Percentiles rank a stretch among this genome's conserved stretches.
phyloP scores from a whole-genome alignment of 768 basidiomycete species.

The Tricholoma bakamatsutake region DNA sequence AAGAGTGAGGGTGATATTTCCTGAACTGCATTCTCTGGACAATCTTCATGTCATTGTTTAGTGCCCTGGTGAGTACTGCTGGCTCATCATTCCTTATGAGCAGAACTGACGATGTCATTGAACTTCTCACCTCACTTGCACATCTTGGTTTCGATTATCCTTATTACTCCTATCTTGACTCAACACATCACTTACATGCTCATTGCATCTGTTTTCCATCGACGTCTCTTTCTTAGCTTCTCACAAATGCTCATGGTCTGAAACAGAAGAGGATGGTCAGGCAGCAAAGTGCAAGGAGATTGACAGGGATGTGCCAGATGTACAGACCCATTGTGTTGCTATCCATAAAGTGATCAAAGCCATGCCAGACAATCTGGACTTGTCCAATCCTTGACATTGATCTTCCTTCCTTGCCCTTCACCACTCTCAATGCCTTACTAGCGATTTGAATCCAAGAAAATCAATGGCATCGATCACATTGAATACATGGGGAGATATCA shows the following conservation, averaged over 20 bases:
- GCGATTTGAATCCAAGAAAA: constrained; percentile 4
- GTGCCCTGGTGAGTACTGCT: not conserved
- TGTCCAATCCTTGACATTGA: constrained; percentile 11
- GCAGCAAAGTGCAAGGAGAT: constrained; percentile 6
- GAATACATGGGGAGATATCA: constrained; percentile 11
- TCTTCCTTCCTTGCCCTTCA: constrained; percentile 11
- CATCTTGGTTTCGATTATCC: not conserved
- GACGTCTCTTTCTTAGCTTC: constrained; percentile 6
- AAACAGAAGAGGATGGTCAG: constrained; percentile 6
- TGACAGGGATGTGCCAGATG: not conserved
- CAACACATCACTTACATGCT: constrained; percentile 7
- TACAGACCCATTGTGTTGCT: constrained; percentile 6
- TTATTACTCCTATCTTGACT: not conserved
- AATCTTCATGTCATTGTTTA: too few species aligned
- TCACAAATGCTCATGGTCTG: constrained; percentile 5
- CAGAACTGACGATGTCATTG: not conserved
- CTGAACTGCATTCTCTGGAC: too few species aligned
- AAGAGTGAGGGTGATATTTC: too few species aligned
- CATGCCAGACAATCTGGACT: constrained; percentile 9
- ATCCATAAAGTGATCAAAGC: constrained; percentile 11
- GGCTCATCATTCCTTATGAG: not conserved
- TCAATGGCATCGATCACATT: constrained; percentile 8
- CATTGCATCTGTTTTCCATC: constrained; percentile 1
- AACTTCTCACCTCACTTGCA: not conserved
- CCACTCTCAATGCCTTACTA: constrained; percentile 6